Conservation (phyloP, 805 yeast genomes). For the Grigorovia jiainica region DNA sequence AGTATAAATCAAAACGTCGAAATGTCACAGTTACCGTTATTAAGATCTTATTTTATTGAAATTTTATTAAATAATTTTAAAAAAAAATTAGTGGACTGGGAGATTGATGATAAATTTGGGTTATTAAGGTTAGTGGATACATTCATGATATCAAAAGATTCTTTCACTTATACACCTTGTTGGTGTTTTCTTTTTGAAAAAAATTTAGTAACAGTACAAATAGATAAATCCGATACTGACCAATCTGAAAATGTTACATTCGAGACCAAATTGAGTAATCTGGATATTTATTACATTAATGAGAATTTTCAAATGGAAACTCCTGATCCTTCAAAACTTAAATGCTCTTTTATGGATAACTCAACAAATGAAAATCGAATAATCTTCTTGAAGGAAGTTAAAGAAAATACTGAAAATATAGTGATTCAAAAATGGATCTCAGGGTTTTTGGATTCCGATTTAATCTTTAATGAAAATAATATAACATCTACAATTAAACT, state of each 20-base stretch:
- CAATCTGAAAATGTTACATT: constrained; percentile 4
- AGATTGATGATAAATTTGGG: constrained; percentile 28
- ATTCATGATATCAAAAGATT: constrained; percentile 25
- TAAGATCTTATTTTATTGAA: constrained; percentile 21
- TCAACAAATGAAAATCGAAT: constrained; percentile 1
- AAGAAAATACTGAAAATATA: constrained; percentile 22
- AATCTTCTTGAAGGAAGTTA: constrained; percentile 17
- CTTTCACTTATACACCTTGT: constrained; percentile 16
- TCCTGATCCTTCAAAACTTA: constrained; percentile 17
- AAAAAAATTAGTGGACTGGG: constrained; percentile 13
- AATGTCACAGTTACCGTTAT: constrained; percentile 11
- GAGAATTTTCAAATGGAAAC: constrained; percentile 12
- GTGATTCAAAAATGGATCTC: constrained; percentile 35
- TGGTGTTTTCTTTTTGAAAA: constrained; percentile 30
- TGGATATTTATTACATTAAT: constrained; percentile 11
- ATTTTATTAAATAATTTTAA: constrained; percentile 14
- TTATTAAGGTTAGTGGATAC: constrained; percentile 30
- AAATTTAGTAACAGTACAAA: constrained; percentile 12
- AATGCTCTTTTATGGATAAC: constrained; percentile 4
- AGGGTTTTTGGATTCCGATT: constrained; percentile 28
- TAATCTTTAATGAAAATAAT: constrained; percentile 22
- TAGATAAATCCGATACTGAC: constrained; percentile 4
- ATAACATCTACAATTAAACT: constrained; percentile 27
- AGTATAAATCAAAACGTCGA: neutral
- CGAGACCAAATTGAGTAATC: constrained; percentile 6